Conservation (phyloP, 352 stramenopile species). For the Pythium rhizo-oryzae region DNA sequence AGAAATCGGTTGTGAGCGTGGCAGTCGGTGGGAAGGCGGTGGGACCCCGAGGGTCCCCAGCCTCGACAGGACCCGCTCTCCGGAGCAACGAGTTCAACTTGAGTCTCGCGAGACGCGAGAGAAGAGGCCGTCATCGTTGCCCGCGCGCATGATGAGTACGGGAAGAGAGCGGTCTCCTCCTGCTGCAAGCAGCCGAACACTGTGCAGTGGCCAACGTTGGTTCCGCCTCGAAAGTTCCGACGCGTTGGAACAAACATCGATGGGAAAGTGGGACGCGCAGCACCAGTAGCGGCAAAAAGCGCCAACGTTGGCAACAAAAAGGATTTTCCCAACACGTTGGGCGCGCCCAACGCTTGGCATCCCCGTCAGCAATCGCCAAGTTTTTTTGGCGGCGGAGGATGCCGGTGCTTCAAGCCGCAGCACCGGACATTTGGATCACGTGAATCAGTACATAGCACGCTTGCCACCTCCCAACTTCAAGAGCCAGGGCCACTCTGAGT, state of each 20-base stretch:
- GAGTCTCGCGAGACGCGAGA: not conserved
- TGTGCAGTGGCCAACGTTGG: too few species aligned
- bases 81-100: not conserved
- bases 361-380: not conserved
- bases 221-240: too few species aligned
- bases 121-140: conserved; percentile 8
- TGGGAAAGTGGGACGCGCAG: too few species aligned
- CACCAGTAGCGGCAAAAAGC: too few species aligned
- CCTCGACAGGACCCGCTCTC: not conserved
- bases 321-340: not conserved
- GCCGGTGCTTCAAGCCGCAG: not conserved
- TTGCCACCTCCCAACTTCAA: conserved; percentile 18
- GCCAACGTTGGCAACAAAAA: too few species aligned
- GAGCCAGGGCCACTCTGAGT: conserved; percentile 1
- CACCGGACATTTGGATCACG: not conserved
- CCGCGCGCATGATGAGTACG: conserved; percentile 10
- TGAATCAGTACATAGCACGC: not conserved
- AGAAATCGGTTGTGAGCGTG: conserved; percentile 17
- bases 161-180: not conserved
- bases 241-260: too few species aligned
- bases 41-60: not conserved
- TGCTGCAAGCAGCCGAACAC: too few species aligned
- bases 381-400: not conserved
- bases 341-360: not conserved
- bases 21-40: not conserved